These are phyloP conservation scores for Fusarium torreyae DNA, from an alignment of 2,329 filamentous ascomycete genomes.

Conservation along the genomic window DNA sequence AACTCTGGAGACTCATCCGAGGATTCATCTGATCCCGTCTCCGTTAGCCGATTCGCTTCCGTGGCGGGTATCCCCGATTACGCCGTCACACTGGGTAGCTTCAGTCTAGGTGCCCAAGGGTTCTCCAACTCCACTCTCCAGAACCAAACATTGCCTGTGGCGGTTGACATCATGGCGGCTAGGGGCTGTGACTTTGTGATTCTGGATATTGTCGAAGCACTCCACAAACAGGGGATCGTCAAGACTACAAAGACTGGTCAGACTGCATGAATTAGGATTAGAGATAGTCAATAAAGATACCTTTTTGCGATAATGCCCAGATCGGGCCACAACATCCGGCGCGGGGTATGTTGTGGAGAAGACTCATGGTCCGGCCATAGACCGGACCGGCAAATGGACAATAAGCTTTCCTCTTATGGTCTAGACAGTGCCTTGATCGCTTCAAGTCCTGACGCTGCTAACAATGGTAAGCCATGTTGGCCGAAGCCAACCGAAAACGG, in stretches of 20 bases:
- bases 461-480: not conserved
- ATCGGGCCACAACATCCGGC: not conserved
- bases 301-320: not conserved
- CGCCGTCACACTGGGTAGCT: constrained; percentile 25
- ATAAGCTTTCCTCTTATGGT: constrained; percentile 7
- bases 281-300: not conserved
- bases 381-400: not conserved
- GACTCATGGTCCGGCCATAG: too few species aligned
- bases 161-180: constrained; percentile 10
- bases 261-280: not conserved
- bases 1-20: too few species aligned
- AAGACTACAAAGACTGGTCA: constrained; percentile 17
- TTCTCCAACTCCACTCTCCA: constrained; percentile 11
- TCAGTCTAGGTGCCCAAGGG: not conserved
- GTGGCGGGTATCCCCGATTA: constrained; percentile 29
- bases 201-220: constrained; percentile 17
- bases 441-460: not conserved
- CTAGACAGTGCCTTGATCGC: not conserved
- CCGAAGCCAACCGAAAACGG: not conserved
- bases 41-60: constrained; percentile 12
- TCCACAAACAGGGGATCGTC: constrained; percentile 5
- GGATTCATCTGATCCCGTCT: not conserved
- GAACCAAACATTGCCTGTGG: constrained; percentile 10
- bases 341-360: not conserved
- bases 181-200: constrained; percentile 34